A percentile compares a stretch with the other conserved stretches of the same genome.
Evolutionary conservation across 768 basidiomycete species (phyloP).

Genomic region (Tylopilus rubrobrunneus): DNA sequence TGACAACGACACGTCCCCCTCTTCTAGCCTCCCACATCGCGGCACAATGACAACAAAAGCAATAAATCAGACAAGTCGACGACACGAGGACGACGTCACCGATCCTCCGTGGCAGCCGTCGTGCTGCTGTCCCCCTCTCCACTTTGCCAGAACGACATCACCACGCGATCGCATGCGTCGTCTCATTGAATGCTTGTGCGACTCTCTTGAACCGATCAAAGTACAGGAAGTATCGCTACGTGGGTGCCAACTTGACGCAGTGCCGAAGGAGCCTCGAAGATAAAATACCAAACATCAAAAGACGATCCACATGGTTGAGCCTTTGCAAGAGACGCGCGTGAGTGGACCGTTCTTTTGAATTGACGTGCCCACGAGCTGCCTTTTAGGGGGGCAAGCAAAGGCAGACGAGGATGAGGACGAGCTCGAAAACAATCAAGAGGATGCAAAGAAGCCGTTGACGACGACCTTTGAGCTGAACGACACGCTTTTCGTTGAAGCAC

Average conservation of each 20-base stretch:
- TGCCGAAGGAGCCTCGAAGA: constrained; percentile 77
- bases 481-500: constrained; percentile 90
- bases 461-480: constrained; percentile 96
- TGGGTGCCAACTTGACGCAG: constrained; percentile 84
- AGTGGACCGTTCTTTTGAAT: constrained; percentile 20
- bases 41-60: too few relatives aligned
- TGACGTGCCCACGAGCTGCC: neutral
- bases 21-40: too few relatives aligned
- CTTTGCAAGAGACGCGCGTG: constrained; percentile 68
- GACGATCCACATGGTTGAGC: constrained; percentile 87
- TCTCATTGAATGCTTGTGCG: constrained; percentile 2
- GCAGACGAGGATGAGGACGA: constrained; percentile 37
- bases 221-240: constrained; percentile 95
- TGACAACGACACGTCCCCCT: too few relatives aligned
- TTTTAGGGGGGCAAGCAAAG: constrained; percentile 57
- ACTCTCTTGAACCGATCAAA: constrained; percentile 18
- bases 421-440: constrained; percentile 47
- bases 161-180: constrained; percentile 81
- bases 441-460: constrained; percentile 49
- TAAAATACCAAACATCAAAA: constrained; percentile 96
- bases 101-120: too few relatives aligned
- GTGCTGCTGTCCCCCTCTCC: too few relatives aligned
- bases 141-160: too few relatives aligned
- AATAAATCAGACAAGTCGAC: too few relatives aligned
- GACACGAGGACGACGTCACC: too few relatives aligned